Conservation (phyloP, 345 rosid species). For the Bruguiera sexangula region DNA sequence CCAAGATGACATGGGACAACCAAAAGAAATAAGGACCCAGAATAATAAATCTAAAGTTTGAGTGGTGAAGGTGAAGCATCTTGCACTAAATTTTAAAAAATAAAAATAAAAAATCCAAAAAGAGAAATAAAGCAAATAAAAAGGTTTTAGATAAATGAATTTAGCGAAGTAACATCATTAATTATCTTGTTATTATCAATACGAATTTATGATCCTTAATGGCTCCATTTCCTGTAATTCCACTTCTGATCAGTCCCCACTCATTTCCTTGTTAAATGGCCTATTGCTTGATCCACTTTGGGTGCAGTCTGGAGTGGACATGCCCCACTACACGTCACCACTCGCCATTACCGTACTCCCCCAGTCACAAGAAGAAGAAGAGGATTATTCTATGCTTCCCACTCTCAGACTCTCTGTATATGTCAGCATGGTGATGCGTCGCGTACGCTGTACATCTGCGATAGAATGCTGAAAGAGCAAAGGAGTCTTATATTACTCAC, state of each 20-base stretch:
- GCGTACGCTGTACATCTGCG: too few relatives aligned
- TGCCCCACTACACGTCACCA: conserved; percentile 28
- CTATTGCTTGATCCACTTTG: conserved; percentile 21
- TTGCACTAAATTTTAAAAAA: conserved; percentile 3
- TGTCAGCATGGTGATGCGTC: too few relatives aligned
- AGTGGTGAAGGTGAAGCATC: not conserved
- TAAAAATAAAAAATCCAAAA: not conserved
- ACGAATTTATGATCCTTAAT: conserved; percentile 1
- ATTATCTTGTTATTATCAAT: conserved; percentile 1
- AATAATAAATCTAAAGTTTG: not conserved
- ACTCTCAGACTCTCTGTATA: too few relatives aligned
- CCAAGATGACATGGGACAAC: too few relatives aligned
- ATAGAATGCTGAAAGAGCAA: too few relatives aligned
- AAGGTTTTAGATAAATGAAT: conserved; percentile 1
- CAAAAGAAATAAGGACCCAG: too few relatives aligned
- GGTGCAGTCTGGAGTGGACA: conserved; percentile 18
- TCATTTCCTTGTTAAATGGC: conserved; percentile 25
- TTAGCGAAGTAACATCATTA: not conserved
- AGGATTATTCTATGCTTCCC: conserved; percentile 14
- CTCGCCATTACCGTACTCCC: not conserved
- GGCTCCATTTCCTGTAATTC: not conserved
- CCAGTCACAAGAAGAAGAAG: conserved; percentile 16
- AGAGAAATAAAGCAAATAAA: not conserved
- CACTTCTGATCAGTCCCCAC: conserved; percentile 18
- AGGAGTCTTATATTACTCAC: too few relatives aligned